Evolutionary conservation across 2,329 filamentous ascomycete genomes (phyloP).

Genomic region (Beauveria australis): DNA sequence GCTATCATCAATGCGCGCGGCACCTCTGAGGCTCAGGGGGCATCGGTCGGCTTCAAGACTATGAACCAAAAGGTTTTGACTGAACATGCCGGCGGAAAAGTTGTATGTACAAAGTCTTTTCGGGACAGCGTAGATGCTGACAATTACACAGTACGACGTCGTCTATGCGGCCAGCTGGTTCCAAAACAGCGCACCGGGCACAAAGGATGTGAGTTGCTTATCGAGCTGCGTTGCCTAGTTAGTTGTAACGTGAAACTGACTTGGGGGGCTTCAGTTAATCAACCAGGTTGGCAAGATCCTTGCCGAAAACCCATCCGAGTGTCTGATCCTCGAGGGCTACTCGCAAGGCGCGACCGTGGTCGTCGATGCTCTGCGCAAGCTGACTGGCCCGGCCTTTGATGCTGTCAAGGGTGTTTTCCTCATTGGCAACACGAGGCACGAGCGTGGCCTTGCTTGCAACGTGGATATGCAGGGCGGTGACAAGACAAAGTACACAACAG

Average conservation of each 20-base stretch:
- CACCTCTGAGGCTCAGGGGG: constrained; percentile 8
- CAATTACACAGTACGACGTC: constrained; percentile 4
- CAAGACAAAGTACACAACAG: background rate
- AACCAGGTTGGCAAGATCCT: constrained; percentile 3
- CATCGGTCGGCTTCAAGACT: constrained; percentile 7
- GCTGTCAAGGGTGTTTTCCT: constrained; percentile 12
- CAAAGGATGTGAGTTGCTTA: constrained; percentile 3
- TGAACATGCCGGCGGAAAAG: background rate
- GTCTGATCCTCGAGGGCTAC: constrained; percentile 12
- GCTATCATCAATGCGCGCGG: constrained; percentile 12
- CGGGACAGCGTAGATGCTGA: background rate
- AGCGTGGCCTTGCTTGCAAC: constrained; percentile 12
- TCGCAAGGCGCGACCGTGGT: constrained; percentile 11
- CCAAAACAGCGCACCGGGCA: constrained; percentile 6
- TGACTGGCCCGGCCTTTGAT: constrained; percentile 7
- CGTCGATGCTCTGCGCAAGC: constrained; percentile 9
- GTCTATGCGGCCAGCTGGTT: constrained; percentile 7
- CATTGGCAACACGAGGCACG: constrained; percentile 9
- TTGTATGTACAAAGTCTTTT: background rate
- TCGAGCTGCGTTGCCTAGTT: background rate
- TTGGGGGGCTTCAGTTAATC: background rate
- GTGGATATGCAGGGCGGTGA: constrained; percentile 11
- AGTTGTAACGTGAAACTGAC: background rate
- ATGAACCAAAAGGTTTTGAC: constrained; percentile 9
- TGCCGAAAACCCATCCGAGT: background rate